Evolutionary conservation across 2,329 filamentous ascomycete genomes (phyloP).

Genomic region (Pseudogymnoascus sp.): DNA sequence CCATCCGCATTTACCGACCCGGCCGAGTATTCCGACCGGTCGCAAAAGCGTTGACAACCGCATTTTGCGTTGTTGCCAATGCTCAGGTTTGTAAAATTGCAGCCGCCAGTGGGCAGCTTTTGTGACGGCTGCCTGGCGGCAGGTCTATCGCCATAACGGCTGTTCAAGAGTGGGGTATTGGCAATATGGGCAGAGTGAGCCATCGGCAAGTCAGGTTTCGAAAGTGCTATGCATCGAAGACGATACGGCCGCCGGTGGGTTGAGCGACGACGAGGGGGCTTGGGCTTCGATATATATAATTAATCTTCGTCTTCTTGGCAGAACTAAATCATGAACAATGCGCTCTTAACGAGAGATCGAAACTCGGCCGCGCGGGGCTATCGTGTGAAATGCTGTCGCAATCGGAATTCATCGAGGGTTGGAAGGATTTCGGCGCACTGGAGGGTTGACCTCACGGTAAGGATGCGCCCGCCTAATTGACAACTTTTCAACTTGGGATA

Average conservation of each 20-base stretch:
- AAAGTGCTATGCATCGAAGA: not conserved
- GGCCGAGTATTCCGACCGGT: constrained; percentile 25
- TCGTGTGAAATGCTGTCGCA: not conserved
- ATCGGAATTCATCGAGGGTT: constrained; percentile 5
- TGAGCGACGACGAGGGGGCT: not conserved
- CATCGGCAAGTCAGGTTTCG: constrained; percentile 19
- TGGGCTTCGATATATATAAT: not conserved
- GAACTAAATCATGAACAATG: constrained; percentile 1
- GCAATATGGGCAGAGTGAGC: constrained; percentile 20
- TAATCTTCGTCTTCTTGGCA: not conserved
- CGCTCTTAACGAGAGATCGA: constrained; percentile 1
- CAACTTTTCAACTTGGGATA: constrained; percentile 7
- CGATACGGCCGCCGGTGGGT: not conserved
- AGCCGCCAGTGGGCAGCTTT: constrained; percentile 38
- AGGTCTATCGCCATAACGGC: constrained; percentile 16
- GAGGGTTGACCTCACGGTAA: not conserved
- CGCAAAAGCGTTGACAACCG: constrained; percentile 46
- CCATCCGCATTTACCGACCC: not conserved
- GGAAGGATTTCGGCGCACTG: not conserved
- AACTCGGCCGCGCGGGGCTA: not conserved
- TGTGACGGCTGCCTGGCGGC: constrained; percentile 13
- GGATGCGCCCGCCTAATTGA: not conserved
- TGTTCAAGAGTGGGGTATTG: constrained; percentile 25
- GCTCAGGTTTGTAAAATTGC: constrained; percentile 41
- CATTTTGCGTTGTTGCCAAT: constrained; percentile 36